Conservation (phyloP, 225 moss, liverwort and hornwort species). For the Marchantia paleacea region DNA sequence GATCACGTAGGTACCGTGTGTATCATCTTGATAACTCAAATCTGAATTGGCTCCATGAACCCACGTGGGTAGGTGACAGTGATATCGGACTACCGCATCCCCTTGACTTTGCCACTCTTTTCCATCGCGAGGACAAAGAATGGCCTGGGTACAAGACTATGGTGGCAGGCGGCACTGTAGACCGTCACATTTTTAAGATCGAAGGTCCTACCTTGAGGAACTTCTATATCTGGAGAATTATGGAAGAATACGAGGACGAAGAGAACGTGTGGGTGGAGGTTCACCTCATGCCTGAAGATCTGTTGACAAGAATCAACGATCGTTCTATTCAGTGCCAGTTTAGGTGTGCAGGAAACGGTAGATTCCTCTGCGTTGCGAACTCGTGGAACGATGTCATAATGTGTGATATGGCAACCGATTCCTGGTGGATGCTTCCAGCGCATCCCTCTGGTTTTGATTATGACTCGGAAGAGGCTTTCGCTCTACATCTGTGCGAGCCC, state of each 20-base stretch:
- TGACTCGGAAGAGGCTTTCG: conserved; percentile 18
- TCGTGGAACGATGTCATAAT: conserved; percentile 21
- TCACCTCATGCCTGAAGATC: conserved; percentile 11
- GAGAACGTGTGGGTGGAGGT: conserved; percentile 20
- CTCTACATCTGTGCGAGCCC: conserved; percentile 20
- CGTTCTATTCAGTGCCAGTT: conserved; percentile 18
- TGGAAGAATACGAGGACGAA: conserved; percentile 19
- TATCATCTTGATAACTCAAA: conserved; percentile 11
- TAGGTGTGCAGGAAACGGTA: conserved; percentile 17
- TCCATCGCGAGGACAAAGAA: conserved; percentile 10
- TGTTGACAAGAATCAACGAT: conserved; percentile 12
- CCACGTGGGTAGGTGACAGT: conserved; percentile 15
- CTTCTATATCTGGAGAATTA: conserved; percentile 21
- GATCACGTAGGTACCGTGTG: conserved; percentile 14
- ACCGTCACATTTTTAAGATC: background rate
- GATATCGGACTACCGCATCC: conserved; percentile 16
- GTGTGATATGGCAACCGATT: conserved; percentile 17
- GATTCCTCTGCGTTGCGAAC: conserved; percentile 18
- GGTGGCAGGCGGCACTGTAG: conserved; percentile 18
- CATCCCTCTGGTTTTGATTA: conserved; percentile 22
- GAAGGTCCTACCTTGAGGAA: conserved; percentile 13
- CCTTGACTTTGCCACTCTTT: conserved; percentile 21
- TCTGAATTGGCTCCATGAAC: conserved; percentile 21
- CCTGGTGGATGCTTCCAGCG: conserved; percentile 21
- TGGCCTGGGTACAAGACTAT: conserved; percentile 8